Base-by-base conservation (phyloP, 2,329 filamentous ascomycete species). In the Apiospora rasikravindrae region DNA sequence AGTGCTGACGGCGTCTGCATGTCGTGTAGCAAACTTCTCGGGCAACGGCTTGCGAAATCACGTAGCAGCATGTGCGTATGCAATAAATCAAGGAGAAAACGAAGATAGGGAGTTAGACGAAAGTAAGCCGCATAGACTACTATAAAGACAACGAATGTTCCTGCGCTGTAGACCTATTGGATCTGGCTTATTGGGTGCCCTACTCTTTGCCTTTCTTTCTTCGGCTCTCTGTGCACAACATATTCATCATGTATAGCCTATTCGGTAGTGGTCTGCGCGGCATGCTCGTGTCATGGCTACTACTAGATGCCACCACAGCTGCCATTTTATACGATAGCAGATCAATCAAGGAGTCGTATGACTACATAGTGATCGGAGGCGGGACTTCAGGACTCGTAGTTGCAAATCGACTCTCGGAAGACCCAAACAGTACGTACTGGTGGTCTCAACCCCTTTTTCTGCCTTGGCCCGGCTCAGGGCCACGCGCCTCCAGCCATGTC, bases 371-470 rank as follows among this genome's bases (percentile, higher is more conserved):
- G 4, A 69, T 74, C 10, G 74, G 74, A 14, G 74, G 74, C 66
- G 74, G 74, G 8, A 73, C 73, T 5, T 67, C 74, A 4, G 74
- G 74, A 19, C 69, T 73, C 8, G 73, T 73, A 5, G 70, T 73
- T 8, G 74, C 74, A 26, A 74, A 72, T n/a, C 71, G 73, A 14
- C 67, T 76, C 0, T 70, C 67, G 13, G 74, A 76, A n/a, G 70
- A 74, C 26, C 44, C 72, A 16, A 44, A 72, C 22, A 67, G 71
- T 72, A 45, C 16, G 70, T 49, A 47, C 26, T 22, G 1, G 44
- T 4, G 8, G 0, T 8, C 5, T 71, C 19, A 26, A 24, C 6
- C 10, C 33, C 37, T 33, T 7, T 49, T 10, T 10, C 6, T 2
- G 6, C 45, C 26, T 8, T 4, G n/a, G 11, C n/a, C 2, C n/a